phyloP scores from a whole-genome alignment of 2,329 filamentous ascomycete species.

The Colletotrichum phormii region DNA sequence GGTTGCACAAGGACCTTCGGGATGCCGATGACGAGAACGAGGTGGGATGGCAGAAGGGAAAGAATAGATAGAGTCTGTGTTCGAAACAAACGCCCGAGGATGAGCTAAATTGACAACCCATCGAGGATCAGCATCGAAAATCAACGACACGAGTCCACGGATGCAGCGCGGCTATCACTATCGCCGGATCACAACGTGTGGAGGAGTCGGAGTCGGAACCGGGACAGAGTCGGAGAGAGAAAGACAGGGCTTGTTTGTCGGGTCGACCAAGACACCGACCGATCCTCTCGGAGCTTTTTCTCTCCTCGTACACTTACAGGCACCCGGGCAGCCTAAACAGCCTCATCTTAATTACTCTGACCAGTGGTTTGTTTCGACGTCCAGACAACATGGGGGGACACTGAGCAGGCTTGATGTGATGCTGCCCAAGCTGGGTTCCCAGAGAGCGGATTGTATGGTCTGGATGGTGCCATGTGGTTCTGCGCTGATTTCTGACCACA shows the following conservation, averaged over 20 bases:
- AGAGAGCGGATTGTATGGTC: not conserved
- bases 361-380: not conserved
- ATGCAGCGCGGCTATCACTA: not conserved
- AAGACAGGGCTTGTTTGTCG: not conserved
- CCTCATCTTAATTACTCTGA: conserved; percentile 1
- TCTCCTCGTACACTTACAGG: not conserved
- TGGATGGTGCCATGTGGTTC: conserved; percentile 38
- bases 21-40: conserved; percentile 27
- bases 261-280: conserved; percentile 3
- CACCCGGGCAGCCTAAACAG: not conserved
- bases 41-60: not conserved
- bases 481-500: conserved; percentile 9
- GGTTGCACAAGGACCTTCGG: not conserved
- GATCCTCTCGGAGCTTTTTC: conserved; percentile 13
- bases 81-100: not conserved
- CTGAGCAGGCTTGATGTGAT: not conserved
- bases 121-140: not conserved
- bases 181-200: not conserved
- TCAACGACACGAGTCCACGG: not conserved
- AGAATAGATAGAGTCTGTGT: not conserved
- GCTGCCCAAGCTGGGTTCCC: conserved; percentile 10
- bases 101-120: not conserved
- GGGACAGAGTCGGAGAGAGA: too few species aligned
- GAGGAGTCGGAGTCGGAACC: not conserved
- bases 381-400: not conserved